phyloP scores from a whole-genome alignment of 1,284 basidiomycete species.

The Dichomitus squalens region DNA sequence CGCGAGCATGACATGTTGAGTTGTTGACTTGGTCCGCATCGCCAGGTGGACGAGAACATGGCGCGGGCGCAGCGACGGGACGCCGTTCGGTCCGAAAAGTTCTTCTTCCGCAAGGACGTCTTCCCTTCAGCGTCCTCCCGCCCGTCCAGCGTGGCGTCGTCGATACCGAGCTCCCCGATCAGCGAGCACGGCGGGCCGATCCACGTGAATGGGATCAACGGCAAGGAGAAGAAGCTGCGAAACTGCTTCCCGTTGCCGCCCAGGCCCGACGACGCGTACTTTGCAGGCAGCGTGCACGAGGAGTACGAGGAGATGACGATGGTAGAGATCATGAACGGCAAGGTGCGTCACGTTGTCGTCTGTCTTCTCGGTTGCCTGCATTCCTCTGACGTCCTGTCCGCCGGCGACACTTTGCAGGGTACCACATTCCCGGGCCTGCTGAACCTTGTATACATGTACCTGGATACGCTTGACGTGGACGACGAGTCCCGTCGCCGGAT shows the following conservation, averaged over 20 bases:
- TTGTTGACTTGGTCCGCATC: background rate
- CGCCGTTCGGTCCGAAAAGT: slow-evolving; percentile 75
- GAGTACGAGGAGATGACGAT: slow-evolving; percentile 94
- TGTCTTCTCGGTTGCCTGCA: background rate
- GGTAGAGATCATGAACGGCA: slow-evolving; percentile 93
- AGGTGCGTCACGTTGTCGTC: slow-evolving; percentile 49
- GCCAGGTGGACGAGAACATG: slow-evolving; percentile 97
- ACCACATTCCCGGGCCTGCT: slow-evolving; percentile 84
- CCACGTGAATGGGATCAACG: slow-evolving; percentile 27
- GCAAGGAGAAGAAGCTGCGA: slow-evolving; percentile 64
- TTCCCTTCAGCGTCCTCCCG: slow-evolving; percentile 58
- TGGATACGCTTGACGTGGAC: slow-evolving; percentile 87
- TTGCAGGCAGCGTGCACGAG: slow-evolving; percentile 59
- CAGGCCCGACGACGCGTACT: slow-evolving; percentile 48
- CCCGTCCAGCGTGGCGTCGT: slow-evolving; percentile 47
- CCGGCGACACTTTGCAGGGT: slow-evolving; percentile 41
- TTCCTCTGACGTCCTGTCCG: background rate
- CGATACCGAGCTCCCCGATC: slow-evolving; percentile 53
- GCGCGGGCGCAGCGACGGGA: slow-evolving; percentile 83
- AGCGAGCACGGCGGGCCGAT: slow-evolving; percentile 34
- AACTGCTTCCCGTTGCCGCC: slow-evolving; percentile 72
- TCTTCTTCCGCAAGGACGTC: slow-evolving; percentile 91
- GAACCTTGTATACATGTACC: slow-evolving; percentile 83
- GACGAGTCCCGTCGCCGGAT: slow-evolving; percentile 67
- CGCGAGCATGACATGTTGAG: background rate